These are phyloP conservation scores for Rhododendron kiyosumense DNA, from an alignment of 148 eudicot species.

Conservation along the genomic window DNA sequence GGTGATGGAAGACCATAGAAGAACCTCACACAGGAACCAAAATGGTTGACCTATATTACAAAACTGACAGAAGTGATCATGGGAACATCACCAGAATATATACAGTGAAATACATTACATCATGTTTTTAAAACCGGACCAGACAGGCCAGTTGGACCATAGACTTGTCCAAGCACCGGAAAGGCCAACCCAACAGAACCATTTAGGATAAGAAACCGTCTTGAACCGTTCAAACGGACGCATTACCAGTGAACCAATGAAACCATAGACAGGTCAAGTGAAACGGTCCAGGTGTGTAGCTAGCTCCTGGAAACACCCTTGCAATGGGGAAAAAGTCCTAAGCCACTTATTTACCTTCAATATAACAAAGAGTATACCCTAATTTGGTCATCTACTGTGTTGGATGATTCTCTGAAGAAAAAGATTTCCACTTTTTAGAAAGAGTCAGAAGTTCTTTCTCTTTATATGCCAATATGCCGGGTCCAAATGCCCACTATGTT, in stretches of 20 bases:
- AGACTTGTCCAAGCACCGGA: background rate
- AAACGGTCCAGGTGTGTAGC: background rate
- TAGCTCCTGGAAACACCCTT: background rate
- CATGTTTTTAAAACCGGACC: background rate
- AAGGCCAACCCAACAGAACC: background rate
- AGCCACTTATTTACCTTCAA: background rate
- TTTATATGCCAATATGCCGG: background rate
- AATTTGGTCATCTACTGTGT: background rate
- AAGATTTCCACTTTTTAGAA: background rate
- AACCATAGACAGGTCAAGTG: background rate
- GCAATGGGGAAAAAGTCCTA: background rate
- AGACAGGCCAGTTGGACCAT: background rate
- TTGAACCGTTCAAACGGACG: background rate
- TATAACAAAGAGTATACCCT: background rate
- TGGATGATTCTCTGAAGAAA: background rate
- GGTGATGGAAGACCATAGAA: conserved; percentile 86
- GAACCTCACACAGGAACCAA: conserved; percentile 75
- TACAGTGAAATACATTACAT: background rate
- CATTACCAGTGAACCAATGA: background rate
- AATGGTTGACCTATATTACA: conserved; percentile 70
- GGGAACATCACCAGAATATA: background rate
- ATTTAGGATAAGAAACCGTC: background rate
- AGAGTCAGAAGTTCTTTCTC: background rate
- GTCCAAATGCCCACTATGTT: background rate
- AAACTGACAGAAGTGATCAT: background rate